A percentile compares a stretch with the other conserved stretches of the same genome.
Conservation (phyloP, 2,329 filamentous ascomycete species). For the Diaporthe ampelina region DNA sequence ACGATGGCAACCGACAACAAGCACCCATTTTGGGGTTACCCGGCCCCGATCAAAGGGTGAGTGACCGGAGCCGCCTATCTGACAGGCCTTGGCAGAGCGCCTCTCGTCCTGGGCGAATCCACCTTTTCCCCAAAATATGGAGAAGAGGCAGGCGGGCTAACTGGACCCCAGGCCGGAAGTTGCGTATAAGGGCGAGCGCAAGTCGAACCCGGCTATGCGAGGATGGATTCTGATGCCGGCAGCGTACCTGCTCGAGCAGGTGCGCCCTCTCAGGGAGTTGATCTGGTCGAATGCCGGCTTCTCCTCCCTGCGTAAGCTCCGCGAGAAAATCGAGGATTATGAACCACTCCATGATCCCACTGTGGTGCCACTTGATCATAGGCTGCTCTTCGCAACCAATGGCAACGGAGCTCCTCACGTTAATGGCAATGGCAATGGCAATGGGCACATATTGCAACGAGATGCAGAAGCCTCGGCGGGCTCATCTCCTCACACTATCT, state of each 20-base stretch:
- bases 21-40: constrained; percentile 40
- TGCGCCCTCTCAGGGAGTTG: constrained; percentile 66
- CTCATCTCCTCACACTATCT: constrained; percentile 32
- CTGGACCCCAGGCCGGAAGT: constrained; percentile 50
- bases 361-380: constrained; percentile 57
- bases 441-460: constrained; percentile 49
- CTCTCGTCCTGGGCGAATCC: background rate
- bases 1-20: constrained; percentile 38
- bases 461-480: constrained; percentile 22
- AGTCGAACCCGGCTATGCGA: constrained; percentile 70
- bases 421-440: constrained; percentile 62
- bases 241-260: constrained; percentile 69
- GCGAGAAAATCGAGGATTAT: constrained; percentile 64
- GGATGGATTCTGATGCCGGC: constrained; percentile 67
- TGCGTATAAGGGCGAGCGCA: constrained; percentile 61
- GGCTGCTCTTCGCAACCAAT: constrained; percentile 61
- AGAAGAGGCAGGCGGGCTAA: constrained; percentile 24
- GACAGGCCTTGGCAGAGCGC: background rate
- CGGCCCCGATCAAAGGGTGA: constrained; percentile 39
- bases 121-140: background rate
- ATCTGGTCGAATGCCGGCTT: constrained; percentile 78
- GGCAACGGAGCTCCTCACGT: constrained; percentile 61
- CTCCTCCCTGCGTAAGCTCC: constrained; percentile 66
- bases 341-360: constrained; percentile 63
- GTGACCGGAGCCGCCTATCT: constrained; percentile 22